phyloP scores from a whole-genome alignment of 2,329 filamentous ascomycete genomes.

The Dothiorella sarmentorum region DNA sequence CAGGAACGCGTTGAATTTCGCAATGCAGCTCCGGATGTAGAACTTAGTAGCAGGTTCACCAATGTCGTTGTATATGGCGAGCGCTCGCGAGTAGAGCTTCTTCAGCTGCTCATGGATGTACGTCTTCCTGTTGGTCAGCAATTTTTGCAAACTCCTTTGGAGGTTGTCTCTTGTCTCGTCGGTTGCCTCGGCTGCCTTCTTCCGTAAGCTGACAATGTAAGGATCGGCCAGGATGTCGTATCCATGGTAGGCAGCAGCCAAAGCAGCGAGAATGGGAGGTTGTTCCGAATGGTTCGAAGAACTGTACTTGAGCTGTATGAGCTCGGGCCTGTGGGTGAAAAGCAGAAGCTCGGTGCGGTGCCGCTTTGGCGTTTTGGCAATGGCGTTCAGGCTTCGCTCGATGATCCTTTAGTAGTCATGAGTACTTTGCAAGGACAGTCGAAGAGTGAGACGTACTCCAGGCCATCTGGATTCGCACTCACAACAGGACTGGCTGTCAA shows the following conservation, averaged over 20 bases:
- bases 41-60: slow-evolving; percentile 37
- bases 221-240: slow-evolving; percentile 41
- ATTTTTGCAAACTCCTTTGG: slow-evolving; percentile 1
- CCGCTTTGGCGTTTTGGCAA: slow-evolving; percentile 64
- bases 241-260: slow-evolving; percentile 22
- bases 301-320: slow-evolving; percentile 39
- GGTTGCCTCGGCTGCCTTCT: slow-evolving; percentile 24
- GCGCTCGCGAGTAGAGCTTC: slow-evolving; percentile 31
- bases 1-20: neutral
- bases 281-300: neutral
- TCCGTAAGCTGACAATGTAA: slow-evolving; percentile 34
- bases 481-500: slow-evolving; percentile 77
- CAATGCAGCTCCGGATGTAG: slow-evolving; percentile 39
- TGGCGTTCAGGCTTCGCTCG: slow-evolving; percentile 67
- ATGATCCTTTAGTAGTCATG: no score
- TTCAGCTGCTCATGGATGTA: slow-evolving; percentile 40
- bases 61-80: slow-evolving; percentile 36
- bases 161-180: slow-evolving; percentile 23
- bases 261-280: slow-evolving; percentile 23
- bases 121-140: slow-evolving; percentile 29
- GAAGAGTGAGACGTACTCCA: no score
- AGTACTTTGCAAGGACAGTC: no score
- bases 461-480: slow-evolving; percentile 51
- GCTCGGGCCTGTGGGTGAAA: slow-evolving; percentile 63
- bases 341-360: slow-evolving; percentile 68